These are phyloP conservation scores for Pichia sp. DNA, from an alignment of 1,139 yeast species.

Conservation along the genomic window DNA sequence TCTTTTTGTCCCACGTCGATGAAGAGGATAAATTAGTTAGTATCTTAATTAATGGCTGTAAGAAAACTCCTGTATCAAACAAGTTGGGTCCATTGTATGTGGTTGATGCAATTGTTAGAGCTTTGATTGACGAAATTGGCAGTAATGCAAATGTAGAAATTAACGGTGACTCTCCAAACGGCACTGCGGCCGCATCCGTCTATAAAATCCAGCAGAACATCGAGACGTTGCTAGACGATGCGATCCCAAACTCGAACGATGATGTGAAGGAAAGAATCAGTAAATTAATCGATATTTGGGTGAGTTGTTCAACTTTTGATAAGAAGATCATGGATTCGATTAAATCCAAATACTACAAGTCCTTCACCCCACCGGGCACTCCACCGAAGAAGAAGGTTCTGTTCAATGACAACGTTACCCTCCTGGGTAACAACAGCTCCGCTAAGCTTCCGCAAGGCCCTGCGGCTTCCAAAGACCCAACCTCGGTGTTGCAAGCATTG, in stretches of 20 bases:
- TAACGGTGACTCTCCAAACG: slow-evolving; percentile 52
- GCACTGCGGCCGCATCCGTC: slow-evolving; percentile 73
- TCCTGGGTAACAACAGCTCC: neutral
- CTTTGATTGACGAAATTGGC: slow-evolving; percentile 62
- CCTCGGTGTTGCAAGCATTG: slow-evolving; percentile 60
- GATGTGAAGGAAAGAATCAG: slow-evolving; percentile 66
- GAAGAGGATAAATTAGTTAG: slow-evolving; percentile 56
- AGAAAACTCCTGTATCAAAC: slow-evolving; percentile 71
- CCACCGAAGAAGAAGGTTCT: slow-evolving; percentile 38
- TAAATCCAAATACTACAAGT: slow-evolving; percentile 55
- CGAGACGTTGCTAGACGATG: slow-evolving; percentile 55
- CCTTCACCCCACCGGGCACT: slow-evolving; percentile 52
- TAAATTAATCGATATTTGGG: slow-evolving; percentile 91
- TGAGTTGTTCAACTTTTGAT: slow-evolving; percentile 73
- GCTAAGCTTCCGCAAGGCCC: neutral
- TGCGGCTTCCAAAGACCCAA: slow-evolving; percentile 41
- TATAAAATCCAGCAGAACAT: slow-evolving; percentile 55
- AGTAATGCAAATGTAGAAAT: slow-evolving; percentile 25
- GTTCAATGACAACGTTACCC: slow-evolving; percentile 24
- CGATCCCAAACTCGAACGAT: slow-evolving; percentile 48
- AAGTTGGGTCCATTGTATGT: slow-evolving; percentile 89
- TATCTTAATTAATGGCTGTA: slow-evolving; percentile 62
- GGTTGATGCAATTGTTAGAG: slow-evolving; percentile 88
- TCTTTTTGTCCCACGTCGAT: slow-evolving; percentile 67
- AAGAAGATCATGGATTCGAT: slow-evolving; percentile 51